A percentile compares a stretch with the other conserved stretches of the same genome.
These are phyloP conservation scores for Vanderwaltozyma yarrowii DNA, from an alignment of 805 yeast genomes.

Conservation along the genomic window DNA sequence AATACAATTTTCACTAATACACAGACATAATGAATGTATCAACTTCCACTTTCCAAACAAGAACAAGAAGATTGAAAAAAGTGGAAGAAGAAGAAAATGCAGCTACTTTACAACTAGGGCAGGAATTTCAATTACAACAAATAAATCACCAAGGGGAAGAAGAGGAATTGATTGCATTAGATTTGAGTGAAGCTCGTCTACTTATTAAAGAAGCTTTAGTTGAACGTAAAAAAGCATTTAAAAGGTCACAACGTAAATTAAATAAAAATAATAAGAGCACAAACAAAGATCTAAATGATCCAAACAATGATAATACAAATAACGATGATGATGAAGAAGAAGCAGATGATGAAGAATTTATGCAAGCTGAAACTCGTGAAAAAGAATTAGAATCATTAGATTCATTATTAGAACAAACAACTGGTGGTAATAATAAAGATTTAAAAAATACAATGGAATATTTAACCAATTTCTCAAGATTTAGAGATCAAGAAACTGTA, in stretches of 20 bases:
- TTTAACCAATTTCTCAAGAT: conserved; percentile 75
- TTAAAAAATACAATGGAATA: conserved; percentile 87
- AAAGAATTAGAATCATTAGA: conserved; percentile 29
- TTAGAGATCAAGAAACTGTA: conserved; percentile 85
- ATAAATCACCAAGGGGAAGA: conserved; percentile 70
- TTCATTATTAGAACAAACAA: conserved; percentile 25
- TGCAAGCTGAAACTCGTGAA: conserved; percentile 41
- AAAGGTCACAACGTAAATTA: conserved; percentile 21
- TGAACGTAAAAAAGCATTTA: conserved; percentile 54
- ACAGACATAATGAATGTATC: conserved; percentile 94
- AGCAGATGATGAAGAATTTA: conserved; percentile 27
- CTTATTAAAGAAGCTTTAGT: conserved; percentile 82
- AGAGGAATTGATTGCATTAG: conserved; percentile 71
- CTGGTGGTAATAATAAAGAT: conserved; percentile 74
- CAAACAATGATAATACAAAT: conserved; percentile 13
- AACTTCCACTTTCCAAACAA: conserved; percentile 76
- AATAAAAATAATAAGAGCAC: conserved; percentile 3
- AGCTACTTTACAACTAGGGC: conserved; percentile 75
- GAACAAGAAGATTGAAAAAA: conserved; percentile 60
- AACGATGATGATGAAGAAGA: conserved; percentile 21
- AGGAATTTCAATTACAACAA: conserved; percentile 80
- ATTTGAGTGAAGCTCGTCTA: conserved; percentile 81
- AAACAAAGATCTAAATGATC: conserved; percentile 1
- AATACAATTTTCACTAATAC: too few species aligned
- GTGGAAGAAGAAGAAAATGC: conserved; percentile 90